Base-by-base conservation (phyloP, 164 flowering plant genomes). In the Magnolia changhungtana region DNA sequence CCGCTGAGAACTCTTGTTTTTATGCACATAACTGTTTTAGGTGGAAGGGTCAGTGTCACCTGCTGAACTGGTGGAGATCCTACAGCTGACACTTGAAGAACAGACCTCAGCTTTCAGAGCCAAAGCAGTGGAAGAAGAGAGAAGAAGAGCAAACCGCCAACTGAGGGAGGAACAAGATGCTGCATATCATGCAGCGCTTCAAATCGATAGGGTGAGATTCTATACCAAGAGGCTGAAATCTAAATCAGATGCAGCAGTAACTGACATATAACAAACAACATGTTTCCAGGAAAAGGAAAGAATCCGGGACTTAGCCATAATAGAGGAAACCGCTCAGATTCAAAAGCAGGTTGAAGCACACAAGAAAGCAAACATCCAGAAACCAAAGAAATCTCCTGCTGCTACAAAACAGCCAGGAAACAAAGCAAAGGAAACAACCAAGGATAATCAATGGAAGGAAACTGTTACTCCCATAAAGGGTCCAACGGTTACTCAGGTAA, bases 101-200 rank as follows among this genome's bases (percentile, higher is more conserved):
- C 90, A 87, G 81, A 92, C 91, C 7, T 55, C 72, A 18, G 92
- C 90, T n/a, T 89, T 90, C 77, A 87, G 84, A 7, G 64, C 78
- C 75, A 84, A 80, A 72, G 76, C 72, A 1, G 75, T 69, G 71
- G 89, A 75, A 6, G 87, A n/a, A 2, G 78, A 75, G 29, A 37
- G 63, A 67, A 58, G 37, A 37, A 37, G 45, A 58, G 73, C 72
- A 11, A 58, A 89, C 82, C 87, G 84, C 19, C 82, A 69, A 52
- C 68, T 88, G n/a, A 83, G 88, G 74, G 90, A 88, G 82, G 91
- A 92, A 70, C 93, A 90, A 79, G 93, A 92, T 83, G 88, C 87
- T 27, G 90, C 93, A 37, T 89, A 86, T 81, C 49, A 83, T 75
- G 89, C 87, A 58, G 86, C 97, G 18, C 90, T 88, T 13, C 74